phyloP scores from a whole-genome alignment of 179 eudicot species.

The Patellifolia procumbens region DNA sequence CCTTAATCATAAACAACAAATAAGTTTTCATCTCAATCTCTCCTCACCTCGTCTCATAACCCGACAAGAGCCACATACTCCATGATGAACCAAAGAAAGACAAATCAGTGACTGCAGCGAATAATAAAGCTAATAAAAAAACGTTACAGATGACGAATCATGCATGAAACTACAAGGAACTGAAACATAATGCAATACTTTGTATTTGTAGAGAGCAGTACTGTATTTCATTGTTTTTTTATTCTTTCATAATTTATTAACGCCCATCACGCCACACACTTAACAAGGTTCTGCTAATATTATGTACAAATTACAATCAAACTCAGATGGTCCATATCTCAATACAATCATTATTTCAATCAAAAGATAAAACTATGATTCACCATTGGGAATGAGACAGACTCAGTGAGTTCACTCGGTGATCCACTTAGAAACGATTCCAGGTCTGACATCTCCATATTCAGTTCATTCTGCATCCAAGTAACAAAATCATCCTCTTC shows the following conservation, averaged over 20 bases:
- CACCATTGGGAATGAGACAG: constrained; percentile 23
- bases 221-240: background rate
- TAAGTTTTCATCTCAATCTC: too few relatives aligned
- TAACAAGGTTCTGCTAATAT: background rate
- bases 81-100: background rate
- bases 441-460: constrained; percentile 25
- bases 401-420: constrained; percentile 10
- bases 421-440: constrained; percentile 34
- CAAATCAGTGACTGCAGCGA: background rate
- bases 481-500: background rate
- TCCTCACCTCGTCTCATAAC: too few relatives aligned
- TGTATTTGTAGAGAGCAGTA: background rate
- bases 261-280: background rate
- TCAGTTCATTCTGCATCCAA: background rate
- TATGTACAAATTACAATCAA: background rate
- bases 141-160: background rate
- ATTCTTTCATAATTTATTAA: too few relatives aligned
- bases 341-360: background rate
- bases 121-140: background rate
- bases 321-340: background rate
- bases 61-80: background rate
- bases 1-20: too few relatives aligned
- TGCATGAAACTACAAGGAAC: background rate
- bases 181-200: background rate
- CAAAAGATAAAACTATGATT: background rate